These are phyloP conservation scores for Podila minutissima DNA, from an alignment of 192 early-diverging fungal genomes.

Conservation along the genomic window DNA sequence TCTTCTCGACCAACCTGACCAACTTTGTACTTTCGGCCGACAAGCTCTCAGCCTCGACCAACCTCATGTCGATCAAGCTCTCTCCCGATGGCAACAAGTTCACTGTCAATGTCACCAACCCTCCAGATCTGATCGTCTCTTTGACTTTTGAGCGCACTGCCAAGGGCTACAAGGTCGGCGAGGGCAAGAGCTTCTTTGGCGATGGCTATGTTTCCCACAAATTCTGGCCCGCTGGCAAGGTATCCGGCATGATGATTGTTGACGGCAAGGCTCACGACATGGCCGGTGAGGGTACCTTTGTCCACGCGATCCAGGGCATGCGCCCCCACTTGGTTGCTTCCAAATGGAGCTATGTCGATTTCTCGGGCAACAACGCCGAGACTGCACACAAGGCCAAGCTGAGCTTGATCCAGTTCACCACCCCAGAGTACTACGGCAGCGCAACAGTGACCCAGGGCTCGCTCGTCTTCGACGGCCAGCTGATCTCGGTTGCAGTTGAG, in stretches of 20 bases:
- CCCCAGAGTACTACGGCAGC: constrained; percentile 74
- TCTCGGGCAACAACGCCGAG: constrained; percentile 50
- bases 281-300: constrained; percentile 79
- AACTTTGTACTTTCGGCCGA: constrained; percentile 78
- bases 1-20: constrained; percentile 77
- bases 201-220: constrained; percentile 76
- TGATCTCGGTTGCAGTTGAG: constrained; percentile 79
- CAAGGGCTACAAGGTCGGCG: constrained; percentile 84
- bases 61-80: constrained; percentile 74
- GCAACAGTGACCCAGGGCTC: constrained; percentile 78
- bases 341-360: constrained; percentile 88
- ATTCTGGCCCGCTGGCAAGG: constrained; percentile 85
- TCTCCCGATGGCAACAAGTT: constrained; percentile 58
- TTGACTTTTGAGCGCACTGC: constrained; percentile 75
- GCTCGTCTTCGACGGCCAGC: constrained; percentile 71
- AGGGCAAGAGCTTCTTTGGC: constrained; percentile 82
- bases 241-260: constrained; percentile 77
- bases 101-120: constrained; percentile 62
- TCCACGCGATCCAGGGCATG: constrained; percentile 88
- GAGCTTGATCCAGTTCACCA: constrained; percentile 80
- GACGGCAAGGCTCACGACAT: constrained; percentile 73
- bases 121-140: constrained; percentile 71
- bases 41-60: constrained; percentile 78
- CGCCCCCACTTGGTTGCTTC: constrained; percentile 85
- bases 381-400: constrained; percentile 70